Evolutionary conservation across 768 basidiomycete species (phyloP), one percentile per base, ranked within the genome.

Genomic region (Podaxis rugospora): DNA sequence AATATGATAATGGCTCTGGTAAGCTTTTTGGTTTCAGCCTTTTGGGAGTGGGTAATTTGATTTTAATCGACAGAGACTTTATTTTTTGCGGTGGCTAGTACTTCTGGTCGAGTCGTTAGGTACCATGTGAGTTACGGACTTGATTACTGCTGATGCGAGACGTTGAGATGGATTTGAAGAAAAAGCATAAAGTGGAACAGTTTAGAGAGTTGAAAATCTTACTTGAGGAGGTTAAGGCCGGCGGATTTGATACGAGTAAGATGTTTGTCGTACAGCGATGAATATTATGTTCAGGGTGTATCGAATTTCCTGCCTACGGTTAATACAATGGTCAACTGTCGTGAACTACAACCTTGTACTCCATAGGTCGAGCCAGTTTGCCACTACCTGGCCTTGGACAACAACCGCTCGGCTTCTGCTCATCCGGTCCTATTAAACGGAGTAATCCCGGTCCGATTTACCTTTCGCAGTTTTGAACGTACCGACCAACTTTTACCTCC

Each of bases 31-130:
- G 21, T 5, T 6, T 21, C 35, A 16, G 21, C 3, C 50, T 28
- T 27, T 9, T 51, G 7, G 18, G 25, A 16, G 1, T 37, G 16
- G 28, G 21, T 36, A 39, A 9, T 14, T 54, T 18, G 23, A 63
- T 37, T 23, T 21, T 2, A 0, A 16, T 0, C 9, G 3, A 23
- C 13, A 3, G 88, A 89, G 67, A 92, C 90, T 0, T 67, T 93
- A 0, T 84, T 95, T 68, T 93, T 84, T 68, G 86, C 88, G 1
- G 79, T 89, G 35, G 89, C 90, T 0, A 88, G 86, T 65, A 91
- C 90, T 0, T 93, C 91, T 0, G 91, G 87, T 0, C 78, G 84
- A 6, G 89, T 93, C 0, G 83, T 85, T 11, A 73, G 78, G n/a
- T 87, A 88, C 66, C 88, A 90, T 75, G 91, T 89, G 32, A 13